Evolutionary conservation across 495 filamentous ascomycete genomes (phyloP).

Genomic region (Terfezia claveryi): DNA sequence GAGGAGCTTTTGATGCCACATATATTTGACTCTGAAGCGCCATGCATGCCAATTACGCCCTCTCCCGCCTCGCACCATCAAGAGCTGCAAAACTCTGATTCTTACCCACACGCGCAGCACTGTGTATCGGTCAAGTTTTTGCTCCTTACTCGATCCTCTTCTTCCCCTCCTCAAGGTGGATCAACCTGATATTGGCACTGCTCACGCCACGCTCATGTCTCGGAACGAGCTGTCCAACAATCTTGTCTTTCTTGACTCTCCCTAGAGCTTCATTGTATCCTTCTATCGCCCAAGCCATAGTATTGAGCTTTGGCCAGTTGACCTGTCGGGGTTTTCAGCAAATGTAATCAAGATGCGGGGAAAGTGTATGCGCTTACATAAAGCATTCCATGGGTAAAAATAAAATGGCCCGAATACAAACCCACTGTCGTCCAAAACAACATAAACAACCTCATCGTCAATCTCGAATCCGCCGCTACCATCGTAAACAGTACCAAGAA

Average conservation of each 20-base stretch:
- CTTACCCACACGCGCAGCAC: neutral
- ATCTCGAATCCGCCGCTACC: conserved; percentile 46
- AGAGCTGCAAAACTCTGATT: neutral
- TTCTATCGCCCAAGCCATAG: conserved; percentile 60
- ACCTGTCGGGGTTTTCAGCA: conserved; percentile 34
- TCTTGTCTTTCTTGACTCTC: conserved; percentile 48
- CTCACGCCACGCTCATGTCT: conserved; percentile 43
- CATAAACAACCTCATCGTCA: conserved; percentile 58
- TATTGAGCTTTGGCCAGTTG: conserved; percentile 91
- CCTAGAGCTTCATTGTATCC: conserved; percentile 70
- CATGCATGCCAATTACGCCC: neutral
- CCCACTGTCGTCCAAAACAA: conserved; percentile 50
- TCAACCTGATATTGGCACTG: conserved; percentile 51
- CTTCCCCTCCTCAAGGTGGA: conserved; percentile 83
- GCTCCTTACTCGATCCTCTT: conserved; percentile 63
- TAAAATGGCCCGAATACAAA: conserved; percentile 48
- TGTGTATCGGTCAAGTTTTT: neutral
- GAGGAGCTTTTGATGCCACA: too few relatives aligned
- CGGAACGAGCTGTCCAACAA: conserved; percentile 50
- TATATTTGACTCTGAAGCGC: neutral
- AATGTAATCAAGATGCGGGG: neutral
- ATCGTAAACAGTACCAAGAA: conserved; percentile 67
- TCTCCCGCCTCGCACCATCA: neutral
- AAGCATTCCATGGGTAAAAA: conserved; percentile 63
- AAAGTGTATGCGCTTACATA: conserved; percentile 41